Conservation (phyloP, 73 alveolate genomes). For the Paraurostyla sp. region DNA sequence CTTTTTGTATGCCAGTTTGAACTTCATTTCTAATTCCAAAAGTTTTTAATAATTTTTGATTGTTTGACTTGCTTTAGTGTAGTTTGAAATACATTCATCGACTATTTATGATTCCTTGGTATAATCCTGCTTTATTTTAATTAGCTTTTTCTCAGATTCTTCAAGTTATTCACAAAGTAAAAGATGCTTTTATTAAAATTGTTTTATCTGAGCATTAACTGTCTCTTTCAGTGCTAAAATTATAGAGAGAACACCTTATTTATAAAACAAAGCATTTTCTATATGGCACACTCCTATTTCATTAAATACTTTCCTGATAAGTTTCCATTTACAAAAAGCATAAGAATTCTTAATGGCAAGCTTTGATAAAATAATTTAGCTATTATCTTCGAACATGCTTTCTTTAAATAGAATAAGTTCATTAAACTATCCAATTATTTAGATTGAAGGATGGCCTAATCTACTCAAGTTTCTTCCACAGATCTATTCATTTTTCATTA, state of each 20-base stretch:
- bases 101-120: background rate
- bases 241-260: constrained; percentile 23
- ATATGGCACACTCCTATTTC: constrained; percentile 45
- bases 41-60: background rate
- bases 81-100: constrained; percentile 14
- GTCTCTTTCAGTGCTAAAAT: background rate
- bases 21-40: constrained; percentile 42
- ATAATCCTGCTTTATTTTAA: background rate
- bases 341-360: background rate
- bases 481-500: constrained; percentile 21
- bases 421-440: constrained; percentile 29
- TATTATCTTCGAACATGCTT: background rate
- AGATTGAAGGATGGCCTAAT: constrained; percentile 26
- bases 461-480: background rate
- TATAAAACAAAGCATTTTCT: constrained; percentile 24
- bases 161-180: constrained; percentile 38
- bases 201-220: background rate
- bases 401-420: constrained; percentile 32
- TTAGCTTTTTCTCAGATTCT: background rate
- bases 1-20: constrained; percentile 17
- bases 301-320: constrained; percentile 2
- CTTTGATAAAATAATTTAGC: background rate
- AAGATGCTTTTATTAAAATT: background rate
- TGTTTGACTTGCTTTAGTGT: constrained; percentile 10
- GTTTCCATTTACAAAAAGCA: constrained; percentile 40